Conservation (phyloP, 768 basidiomycete genomes). For the Boletus huronensis region DNA sequence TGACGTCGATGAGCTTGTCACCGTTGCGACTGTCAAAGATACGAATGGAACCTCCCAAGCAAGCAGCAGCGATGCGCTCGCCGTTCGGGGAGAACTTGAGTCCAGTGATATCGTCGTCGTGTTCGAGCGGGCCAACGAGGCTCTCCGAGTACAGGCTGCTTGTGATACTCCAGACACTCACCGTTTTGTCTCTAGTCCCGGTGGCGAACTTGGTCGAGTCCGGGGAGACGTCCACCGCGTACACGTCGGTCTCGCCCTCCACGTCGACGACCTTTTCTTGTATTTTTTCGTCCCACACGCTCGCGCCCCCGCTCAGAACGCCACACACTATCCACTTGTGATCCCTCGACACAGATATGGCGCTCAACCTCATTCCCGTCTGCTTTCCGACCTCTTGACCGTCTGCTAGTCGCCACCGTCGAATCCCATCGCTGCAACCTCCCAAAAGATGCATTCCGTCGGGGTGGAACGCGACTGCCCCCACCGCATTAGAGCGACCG, state of each 20-base stretch:
- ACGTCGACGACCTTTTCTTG: not conserved
- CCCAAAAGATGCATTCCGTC: not conserved
- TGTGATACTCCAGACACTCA: not conserved
- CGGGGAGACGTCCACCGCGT: not conserved
- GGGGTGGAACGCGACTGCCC: not conserved
- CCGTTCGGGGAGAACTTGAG: not conserved
- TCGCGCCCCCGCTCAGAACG: not conserved
- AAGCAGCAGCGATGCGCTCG: not conserved
- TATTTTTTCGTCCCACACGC: not conserved
- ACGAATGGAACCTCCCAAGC: not conserved
- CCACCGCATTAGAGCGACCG: not conserved
- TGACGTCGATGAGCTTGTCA: not conserved
- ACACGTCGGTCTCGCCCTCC: not conserved
- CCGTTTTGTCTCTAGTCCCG: not conserved
- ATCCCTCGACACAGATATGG: not conserved
- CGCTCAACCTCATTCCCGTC: not conserved
- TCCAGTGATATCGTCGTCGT: not conserved
- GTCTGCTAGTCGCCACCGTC: not conserved
- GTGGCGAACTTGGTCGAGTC: not conserved
- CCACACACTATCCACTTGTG: not conserved
- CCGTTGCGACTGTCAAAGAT: not conserved
- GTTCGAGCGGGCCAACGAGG: not conserved
- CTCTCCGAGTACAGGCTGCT: not conserved
- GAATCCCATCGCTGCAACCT: not conserved
- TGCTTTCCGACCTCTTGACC: not conserved